These are phyloP conservation scores for Claviceps quebecensis DNA, from an alignment of 2,329 filamentous ascomycete species.

Conservation along the genomic window DNA sequence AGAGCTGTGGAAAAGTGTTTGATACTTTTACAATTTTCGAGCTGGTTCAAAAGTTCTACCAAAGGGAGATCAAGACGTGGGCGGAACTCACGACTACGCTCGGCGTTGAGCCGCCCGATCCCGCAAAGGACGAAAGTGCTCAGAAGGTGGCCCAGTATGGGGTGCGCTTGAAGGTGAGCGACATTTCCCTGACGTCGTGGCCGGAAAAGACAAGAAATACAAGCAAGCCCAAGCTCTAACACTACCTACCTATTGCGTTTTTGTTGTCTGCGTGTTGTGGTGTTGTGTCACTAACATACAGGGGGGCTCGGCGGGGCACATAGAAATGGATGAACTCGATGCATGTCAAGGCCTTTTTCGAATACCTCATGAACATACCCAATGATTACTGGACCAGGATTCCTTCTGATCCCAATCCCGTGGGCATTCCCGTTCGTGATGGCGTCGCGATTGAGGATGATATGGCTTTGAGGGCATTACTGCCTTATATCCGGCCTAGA, in stretches of 20 bases:
- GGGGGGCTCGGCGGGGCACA: not conserved
- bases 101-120: conserved; percentile 75
- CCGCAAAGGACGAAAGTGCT: conserved; percentile 71
- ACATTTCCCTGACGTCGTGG: too few species aligned
- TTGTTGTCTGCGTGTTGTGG: too few species aligned
- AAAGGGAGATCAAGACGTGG: conserved; percentile 85
- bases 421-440: conserved; percentile 55
- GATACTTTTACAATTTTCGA: conserved; percentile 64
- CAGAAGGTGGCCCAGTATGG: conserved; percentile 95
- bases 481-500: conserved; percentile 59
- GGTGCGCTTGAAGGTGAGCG: conserved; percentile 67
- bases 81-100: conserved; percentile 72
- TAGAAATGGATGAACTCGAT: conserved; percentile 94
- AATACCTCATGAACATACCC: conserved; percentile 65
- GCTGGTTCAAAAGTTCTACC: conserved; percentile 64
- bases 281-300: not conserved
- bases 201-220: too few species aligned
- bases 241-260: too few species aligned
- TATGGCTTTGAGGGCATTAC: conserved; percentile 67
- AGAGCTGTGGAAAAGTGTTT: conserved; percentile 78
- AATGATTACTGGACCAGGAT: conserved; percentile 72
- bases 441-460: conserved; percentile 79
- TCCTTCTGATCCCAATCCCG: conserved; percentile 48
- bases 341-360: conserved; percentile 90
- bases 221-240: too few species aligned